Evolutionary conservation across 192 early-diverging fungal genomes (phyloP), one percentile per base, ranked within the genome.

Genomic region (Coemansia sp.): DNA sequence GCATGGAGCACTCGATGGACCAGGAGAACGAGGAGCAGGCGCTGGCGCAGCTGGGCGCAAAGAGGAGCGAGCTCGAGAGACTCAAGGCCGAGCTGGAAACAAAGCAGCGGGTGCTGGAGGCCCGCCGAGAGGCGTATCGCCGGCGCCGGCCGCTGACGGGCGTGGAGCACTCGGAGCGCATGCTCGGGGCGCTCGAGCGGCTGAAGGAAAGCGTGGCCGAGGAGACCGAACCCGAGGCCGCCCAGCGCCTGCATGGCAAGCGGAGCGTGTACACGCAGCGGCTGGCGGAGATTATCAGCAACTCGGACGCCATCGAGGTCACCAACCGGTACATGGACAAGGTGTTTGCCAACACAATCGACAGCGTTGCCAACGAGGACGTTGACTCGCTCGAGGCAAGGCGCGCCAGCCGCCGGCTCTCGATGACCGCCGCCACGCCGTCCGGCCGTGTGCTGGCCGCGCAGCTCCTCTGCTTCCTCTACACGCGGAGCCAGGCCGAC

Each of bases 391-490:
- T 70, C 32, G 79, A 81, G 60, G 79, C 70, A 5, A 66, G 79
- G 0, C 67, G 80, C 13, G 69, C 69, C 6, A 83, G 80, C 57
- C 70, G 80, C 32, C 64, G 80, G 11, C 72, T 83, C 50, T 83
- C 80, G 4, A 71, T 75, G 68, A 66, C 75, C 6, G 61, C 67
- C 5, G 53, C 19, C 4, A 77, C 80, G 52, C 75, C 80, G 16
- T 68, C 71, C 3, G 75, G 75, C 21, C 71, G 80, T 2, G 72
- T 77, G 49, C 71, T 83, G 44, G 68, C 75, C 10, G 80, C 80
- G 7, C 80, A 83, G 72, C 69, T 83, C 52, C 72, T 83, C 42
- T 83, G 80, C 65, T 64, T 77, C 23, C 68, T 83, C 58, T 83
- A 83, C 48, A 62, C 75, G 4, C 65, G 47, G 50, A 56, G 44